phyloP scores from a whole-genome alignment of 2,329 filamentous ascomycete genomes.

The Ophidiomyces ophidiicola region DNA sequence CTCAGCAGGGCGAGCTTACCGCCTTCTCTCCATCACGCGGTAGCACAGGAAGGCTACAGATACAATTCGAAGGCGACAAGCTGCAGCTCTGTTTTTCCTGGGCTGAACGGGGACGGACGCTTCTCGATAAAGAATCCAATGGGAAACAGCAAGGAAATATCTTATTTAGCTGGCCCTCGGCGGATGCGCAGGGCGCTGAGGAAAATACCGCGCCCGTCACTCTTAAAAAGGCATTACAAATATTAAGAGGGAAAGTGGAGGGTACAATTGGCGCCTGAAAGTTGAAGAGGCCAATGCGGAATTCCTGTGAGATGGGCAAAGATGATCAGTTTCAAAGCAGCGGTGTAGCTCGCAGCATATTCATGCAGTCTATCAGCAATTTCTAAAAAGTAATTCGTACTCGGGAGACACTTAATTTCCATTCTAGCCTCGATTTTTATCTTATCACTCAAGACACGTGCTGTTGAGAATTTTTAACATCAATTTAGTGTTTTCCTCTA shows the following conservation, averaged over 20 bases:
- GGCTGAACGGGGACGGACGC: not conserved
- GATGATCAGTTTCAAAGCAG: not conserved
- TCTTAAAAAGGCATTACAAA: conserved; percentile 1
- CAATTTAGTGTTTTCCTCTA: too few species aligned
- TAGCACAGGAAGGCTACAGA: conserved; percentile 24
- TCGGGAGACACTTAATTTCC: too few species aligned
- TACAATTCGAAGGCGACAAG: conserved; percentile 22
- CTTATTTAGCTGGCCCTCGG: conserved; percentile 3
- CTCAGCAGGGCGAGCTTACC: conserved; percentile 27
- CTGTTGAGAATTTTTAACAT: too few species aligned
- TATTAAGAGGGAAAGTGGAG: not conserved
- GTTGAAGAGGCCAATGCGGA: not conserved
- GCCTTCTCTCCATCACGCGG: conserved; percentile 15
- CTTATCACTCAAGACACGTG: too few species aligned
- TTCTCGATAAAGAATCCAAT: not conserved
- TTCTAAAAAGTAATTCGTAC: too few species aligned
- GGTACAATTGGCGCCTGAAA: not conserved
- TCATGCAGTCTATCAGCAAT: too few species aligned
- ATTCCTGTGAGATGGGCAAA: too few species aligned
- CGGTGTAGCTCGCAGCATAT: not conserved
- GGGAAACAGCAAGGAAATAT: not conserved
- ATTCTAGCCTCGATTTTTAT: too few species aligned
- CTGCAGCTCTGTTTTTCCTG: conserved; percentile 17
- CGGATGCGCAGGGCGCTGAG: not conserved
- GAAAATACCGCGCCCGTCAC: not conserved